Evolutionary conservation across 805 yeast species (phyloP).

Genomic region (Ogataea nakhonphanomensis): DNA sequence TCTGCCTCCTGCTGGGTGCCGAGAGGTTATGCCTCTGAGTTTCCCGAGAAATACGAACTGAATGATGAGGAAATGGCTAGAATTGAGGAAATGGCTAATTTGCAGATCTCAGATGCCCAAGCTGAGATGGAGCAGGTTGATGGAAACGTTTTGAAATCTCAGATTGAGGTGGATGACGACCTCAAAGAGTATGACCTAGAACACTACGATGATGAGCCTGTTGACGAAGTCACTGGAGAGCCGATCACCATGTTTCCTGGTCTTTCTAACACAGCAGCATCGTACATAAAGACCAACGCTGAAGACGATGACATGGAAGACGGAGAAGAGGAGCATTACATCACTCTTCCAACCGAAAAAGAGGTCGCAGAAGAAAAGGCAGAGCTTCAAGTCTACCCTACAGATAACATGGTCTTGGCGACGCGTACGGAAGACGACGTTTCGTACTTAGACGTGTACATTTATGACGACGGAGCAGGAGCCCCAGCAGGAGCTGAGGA

Average conservation of each 20-base stretch:
- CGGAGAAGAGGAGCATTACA: conserved; percentile 55
- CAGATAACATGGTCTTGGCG: conserved; percentile 85
- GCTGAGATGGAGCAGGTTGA: conserved; percentile 51
- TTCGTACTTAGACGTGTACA: conserved; percentile 87
- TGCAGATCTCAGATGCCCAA: conserved; percentile 75
- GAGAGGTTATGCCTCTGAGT: conserved; percentile 89
- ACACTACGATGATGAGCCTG: conserved; percentile 69
- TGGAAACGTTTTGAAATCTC: conserved; percentile 40
- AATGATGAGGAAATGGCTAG: conserved; percentile 92
- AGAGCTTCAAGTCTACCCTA: conserved; percentile 82
- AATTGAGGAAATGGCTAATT: conserved; percentile 78
- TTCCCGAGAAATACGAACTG: conserved; percentile 83
- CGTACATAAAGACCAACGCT: conserved; percentile 44
- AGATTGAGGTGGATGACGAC: conserved; percentile 73
- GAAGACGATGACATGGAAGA: conserved; percentile 30
- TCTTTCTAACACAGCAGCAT: conserved; percentile 53
- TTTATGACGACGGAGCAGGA: conserved; percentile 91
- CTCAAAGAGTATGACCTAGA: conserved; percentile 85
- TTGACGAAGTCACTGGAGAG: conserved; percentile 47
- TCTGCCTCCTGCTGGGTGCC: conserved; percentile 96
- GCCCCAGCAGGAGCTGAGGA: conserved; percentile 67
- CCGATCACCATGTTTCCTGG: conserved; percentile 71
- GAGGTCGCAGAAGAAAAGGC: conserved; percentile 74
- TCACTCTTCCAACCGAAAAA: conserved; percentile 56
- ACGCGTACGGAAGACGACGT: conserved; percentile 96